These are phyloP conservation scores for Cladosporium sp. DNA, from an alignment of 2,329 filamentous ascomycete species.

Conservation along the genomic window DNA sequence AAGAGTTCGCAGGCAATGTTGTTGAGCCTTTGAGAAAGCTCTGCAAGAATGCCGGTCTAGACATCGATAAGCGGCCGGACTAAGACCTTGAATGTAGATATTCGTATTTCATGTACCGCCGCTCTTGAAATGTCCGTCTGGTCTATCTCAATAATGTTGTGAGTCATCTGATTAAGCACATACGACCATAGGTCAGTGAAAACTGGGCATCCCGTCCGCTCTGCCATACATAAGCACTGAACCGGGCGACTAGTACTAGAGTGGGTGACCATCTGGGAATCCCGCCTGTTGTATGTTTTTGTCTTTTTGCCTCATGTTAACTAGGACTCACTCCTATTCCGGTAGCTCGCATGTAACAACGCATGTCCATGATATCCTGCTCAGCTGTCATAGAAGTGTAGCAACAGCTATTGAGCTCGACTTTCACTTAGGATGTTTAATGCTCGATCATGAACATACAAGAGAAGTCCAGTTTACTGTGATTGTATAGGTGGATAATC, in stretches of 20 bases:
- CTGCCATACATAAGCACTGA: not conserved
- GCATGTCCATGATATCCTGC: not conserved
- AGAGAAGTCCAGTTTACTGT: not conserved
- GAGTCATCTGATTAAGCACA: not conserved
- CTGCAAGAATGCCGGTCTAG: not conserved
- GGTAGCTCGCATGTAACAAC: not conserved
- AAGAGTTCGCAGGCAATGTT: not conserved
- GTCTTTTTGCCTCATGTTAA: not conserved
- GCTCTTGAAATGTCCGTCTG: too few relatives aligned
- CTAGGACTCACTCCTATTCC: not conserved
- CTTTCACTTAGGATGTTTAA: not conserved
- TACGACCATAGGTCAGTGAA: not conserved
- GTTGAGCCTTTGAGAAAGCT: not conserved
- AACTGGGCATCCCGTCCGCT: not conserved
- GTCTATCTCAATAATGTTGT: fast-evolving
- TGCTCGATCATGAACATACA: too few relatives aligned
- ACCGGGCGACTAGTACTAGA: not conserved
- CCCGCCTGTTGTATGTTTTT: not conserved
- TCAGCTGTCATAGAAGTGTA: not conserved
- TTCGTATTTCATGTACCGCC: too few relatives aligned
- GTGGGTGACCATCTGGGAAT: not conserved
- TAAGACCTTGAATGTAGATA: not conserved
- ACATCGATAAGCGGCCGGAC: not conserved
- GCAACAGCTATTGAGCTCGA: not conserved
- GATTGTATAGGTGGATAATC: not conserved